phyloP scores from a whole-genome alignment of 768 basidiomycete genomes.

The Suillus lakei region DNA sequence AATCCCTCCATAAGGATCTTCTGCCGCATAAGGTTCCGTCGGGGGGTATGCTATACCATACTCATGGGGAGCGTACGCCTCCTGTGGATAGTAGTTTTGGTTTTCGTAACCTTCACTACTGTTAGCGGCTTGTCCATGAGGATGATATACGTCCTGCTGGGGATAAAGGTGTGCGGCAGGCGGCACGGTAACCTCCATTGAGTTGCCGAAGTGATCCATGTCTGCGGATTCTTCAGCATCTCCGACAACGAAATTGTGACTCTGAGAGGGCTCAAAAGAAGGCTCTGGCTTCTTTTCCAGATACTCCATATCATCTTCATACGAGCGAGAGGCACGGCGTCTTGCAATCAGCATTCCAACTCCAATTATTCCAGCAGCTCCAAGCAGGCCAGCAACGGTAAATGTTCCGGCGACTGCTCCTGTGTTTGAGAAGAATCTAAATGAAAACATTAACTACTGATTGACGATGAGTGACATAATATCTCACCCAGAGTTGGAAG shows the following conservation, averaged over 20 bases:
- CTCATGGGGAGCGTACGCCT: conserved; percentile 27
- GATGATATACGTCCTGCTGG: conserved; percentile 14
- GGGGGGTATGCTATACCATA: conserved; percentile 35
- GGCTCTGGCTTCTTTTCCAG: conserved; percentile 26
- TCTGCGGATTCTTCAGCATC: conserved; percentile 24
- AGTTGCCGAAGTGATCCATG: conserved; percentile 26
- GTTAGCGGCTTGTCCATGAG: conserved; percentile 11
- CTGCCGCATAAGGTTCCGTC: conserved; percentile 26
- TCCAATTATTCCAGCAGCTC: conserved; percentile 36
- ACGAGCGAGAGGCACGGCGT: conserved; percentile 30
- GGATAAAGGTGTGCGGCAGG: conserved; percentile 27
- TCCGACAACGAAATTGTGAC: conserved; percentile 15
- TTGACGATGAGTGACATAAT: background rate
- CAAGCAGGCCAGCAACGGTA: conserved; percentile 43
- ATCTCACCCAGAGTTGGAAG: conserved; percentile 26
- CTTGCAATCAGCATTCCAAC: conserved; percentile 32
- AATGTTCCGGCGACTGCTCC: conserved; percentile 53
- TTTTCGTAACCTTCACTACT: conserved; percentile 9
- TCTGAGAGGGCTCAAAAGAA: conserved; percentile 17
- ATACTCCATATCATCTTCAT: conserved; percentile 35
- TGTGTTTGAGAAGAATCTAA: conserved; percentile 52
- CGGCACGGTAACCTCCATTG: conserved; percentile 20
- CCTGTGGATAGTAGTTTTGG: conserved; percentile 25
- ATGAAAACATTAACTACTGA: background rate
- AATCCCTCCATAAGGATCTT: conserved; percentile 21